These are phyloP conservation scores for Neonectria neomacrospora DNA, from an alignment of 2,329 filamentous ascomycete species.

Conservation along the genomic window DNA sequence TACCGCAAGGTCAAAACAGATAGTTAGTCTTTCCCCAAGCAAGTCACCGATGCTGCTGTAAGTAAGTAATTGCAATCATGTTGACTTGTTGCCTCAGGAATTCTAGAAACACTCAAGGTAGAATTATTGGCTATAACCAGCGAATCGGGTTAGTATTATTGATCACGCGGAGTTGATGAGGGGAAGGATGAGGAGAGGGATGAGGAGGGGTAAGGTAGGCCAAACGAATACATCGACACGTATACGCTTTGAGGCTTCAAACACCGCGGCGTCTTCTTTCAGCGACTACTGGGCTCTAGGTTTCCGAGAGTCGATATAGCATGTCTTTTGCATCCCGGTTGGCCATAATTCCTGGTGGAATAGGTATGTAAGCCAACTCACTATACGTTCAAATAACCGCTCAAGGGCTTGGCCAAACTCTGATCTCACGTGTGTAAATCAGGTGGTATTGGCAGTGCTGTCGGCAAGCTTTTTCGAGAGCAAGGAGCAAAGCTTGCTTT, in stretches of 20 bases:
- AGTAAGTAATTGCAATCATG: too few relatives aligned
- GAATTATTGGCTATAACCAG: neutral
- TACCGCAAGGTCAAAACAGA: too few relatives aligned
- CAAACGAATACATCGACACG: neutral
- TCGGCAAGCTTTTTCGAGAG: conserved; percentile 1
- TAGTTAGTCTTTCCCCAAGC: too few relatives aligned
- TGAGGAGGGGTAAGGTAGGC: neutral
- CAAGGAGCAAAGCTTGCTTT: conserved; percentile 13
- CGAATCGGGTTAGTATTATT: neutral
- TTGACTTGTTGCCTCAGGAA: neutral
- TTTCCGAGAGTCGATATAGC: neutral
- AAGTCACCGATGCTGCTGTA: too few relatives aligned
- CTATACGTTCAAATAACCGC: neutral
- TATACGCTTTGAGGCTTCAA: neutral
- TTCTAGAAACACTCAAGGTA: neutral
- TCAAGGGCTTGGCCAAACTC: neutral
- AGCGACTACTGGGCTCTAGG: neutral
- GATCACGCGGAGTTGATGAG: neutral
- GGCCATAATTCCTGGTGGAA: conserved; percentile 13
- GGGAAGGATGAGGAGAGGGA: neutral
- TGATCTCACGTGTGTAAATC: neutral
- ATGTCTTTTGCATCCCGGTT: conserved; percentile 15
- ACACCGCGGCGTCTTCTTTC: neutral
- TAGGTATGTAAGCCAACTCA: neutral
- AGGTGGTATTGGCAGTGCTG: conserved; percentile 15